A percentile compares a stretch with the other conserved stretches of the same genome.
Conservation (phyloP, 1,284 basidiomycete genomes). For the Pseudozyma hubeiensis region DNA sequence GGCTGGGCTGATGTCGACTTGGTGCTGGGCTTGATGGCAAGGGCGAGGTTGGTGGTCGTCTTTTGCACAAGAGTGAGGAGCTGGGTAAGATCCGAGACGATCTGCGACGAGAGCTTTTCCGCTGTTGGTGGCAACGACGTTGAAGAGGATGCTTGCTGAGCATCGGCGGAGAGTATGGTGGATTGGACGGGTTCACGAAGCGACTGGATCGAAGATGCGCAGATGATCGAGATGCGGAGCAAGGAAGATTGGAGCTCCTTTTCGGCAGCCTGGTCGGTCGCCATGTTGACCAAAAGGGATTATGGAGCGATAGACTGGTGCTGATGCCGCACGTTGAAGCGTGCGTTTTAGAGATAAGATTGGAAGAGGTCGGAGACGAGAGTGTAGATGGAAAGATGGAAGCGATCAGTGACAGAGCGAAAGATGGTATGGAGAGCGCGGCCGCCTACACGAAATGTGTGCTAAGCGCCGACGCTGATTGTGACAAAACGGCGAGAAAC, state of each 20-base stretch:
- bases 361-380: too few species aligned
- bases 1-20: slow-evolving; percentile 12
- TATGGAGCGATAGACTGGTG: too few species aligned
- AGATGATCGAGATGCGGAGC: slow-evolving; percentile 60
- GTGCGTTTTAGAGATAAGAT: too few species aligned
- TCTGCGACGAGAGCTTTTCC: slow-evolving; percentile 43
- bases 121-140: slow-evolving; percentile 22
- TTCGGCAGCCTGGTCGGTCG: slow-evolving; percentile 23
- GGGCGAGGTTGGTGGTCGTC: slow-evolving; percentile 50
- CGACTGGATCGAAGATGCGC: slow-evolving; percentile 59
- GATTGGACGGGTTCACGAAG: slow-evolving; percentile 48
- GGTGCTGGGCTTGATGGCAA: slow-evolving; percentile 52
- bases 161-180: slow-evolving; percentile 23
- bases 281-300: background rate
- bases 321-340: too few species aligned
- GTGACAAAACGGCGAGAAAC: background rate
- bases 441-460: too few species aligned
- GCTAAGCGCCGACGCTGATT: too few species aligned
- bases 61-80: slow-evolving; percentile 53
- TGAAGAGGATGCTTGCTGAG: slow-evolving; percentile 5
- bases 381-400: too few species aligned
- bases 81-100: slow-evolving; percentile 45
- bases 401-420: too few species aligned
- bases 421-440: too few species aligned
- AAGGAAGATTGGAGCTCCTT: slow-evolving; percentile 56